These are phyloP conservation scores for Debaryomyces prosopidis DNA, from an alignment of 805 yeast species.

Conservation along the genomic window DNA sequence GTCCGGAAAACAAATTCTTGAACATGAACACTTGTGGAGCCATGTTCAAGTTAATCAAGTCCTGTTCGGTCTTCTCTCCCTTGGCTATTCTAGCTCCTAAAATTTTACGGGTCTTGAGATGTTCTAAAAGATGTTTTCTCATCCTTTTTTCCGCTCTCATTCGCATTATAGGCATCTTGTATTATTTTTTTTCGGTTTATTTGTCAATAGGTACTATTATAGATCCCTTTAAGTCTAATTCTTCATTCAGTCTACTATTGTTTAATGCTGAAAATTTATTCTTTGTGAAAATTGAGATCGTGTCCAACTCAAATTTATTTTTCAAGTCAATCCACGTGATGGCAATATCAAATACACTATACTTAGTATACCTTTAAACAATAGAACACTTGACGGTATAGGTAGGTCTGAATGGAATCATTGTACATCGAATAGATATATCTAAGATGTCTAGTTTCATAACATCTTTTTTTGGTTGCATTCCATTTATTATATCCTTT, in stretches of 20 bases:
- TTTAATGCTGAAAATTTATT: background rate
- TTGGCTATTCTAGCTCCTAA: conserved; percentile 44
- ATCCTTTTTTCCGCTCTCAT: conserved; percentile 47
- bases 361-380: no score
- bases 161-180: conserved; percentile 35
- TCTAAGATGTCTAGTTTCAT: background rate
- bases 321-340: no score
- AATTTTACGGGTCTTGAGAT: conserved; percentile 42
- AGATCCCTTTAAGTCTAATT: background rate
- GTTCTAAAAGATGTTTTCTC: conserved; percentile 48
- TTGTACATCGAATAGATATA: background rate
- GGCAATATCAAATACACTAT: no score
- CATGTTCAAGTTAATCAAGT: conserved; percentile 48
- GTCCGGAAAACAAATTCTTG: conserved; percentile 86
- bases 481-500: conserved; percentile 16
- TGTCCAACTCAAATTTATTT: no score
- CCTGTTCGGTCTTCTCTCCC: conserved; percentile 34
- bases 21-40: conserved; percentile 85
- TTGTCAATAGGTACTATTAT: background rate
- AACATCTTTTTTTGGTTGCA: conserved; percentile 7
- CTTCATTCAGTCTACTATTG: background rate
- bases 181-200: background rate
- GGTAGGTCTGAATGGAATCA: no score
- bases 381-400: no score
- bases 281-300: no score